phyloP scores from a whole-genome alignment of 345 rosid genomes.

The Barbarea vulgaris region DNA sequence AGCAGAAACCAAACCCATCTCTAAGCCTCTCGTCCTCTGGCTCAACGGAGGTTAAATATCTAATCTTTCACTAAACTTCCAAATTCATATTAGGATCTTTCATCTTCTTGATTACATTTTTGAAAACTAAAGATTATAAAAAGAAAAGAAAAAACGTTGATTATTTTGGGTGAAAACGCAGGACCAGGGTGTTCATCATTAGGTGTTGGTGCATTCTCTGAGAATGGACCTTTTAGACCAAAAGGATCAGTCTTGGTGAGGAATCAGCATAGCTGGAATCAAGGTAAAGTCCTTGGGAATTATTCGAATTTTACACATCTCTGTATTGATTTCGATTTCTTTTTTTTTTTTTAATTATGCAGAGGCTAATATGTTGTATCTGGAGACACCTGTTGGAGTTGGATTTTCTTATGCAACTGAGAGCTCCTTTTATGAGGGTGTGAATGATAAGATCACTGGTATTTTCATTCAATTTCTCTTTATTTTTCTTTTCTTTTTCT shows the following conservation, averaged over 20 bases:
- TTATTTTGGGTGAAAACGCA: conserved; percentile 1
- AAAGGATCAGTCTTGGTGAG: conserved; percentile 65
- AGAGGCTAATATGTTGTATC: conserved; percentile 93
- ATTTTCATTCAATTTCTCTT: neutral
- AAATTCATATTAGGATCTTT: neutral
- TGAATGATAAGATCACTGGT: conserved; percentile 83
- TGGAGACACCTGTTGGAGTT: conserved; percentile 94
- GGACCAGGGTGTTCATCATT: conserved; percentile 94
- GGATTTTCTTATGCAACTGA: conserved; percentile 91
- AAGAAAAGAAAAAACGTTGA: neutral
- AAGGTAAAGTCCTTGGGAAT: conserved; percentile 37
- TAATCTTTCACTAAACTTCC: neutral
- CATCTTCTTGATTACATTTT: neutral
- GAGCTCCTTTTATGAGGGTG: conserved; percentile 62
- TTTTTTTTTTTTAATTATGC: conserved; percentile 22
- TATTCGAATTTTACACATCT: neutral
- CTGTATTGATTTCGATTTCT: neutral
- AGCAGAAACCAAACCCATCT: conserved; percentile 71
- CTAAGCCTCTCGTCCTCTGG: conserved; percentile 97
- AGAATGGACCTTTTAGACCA: conserved; percentile 97
- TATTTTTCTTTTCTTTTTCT: too few relatives aligned
- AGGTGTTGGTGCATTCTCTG: conserved; percentile 97
- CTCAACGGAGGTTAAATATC: conserved; percentile 79
- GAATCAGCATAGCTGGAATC: conserved; percentile 92
- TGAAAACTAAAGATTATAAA: neutral